Evolutionary conservation across 2,329 filamentous ascomycete genomes (phyloP), one percentile per base, ranked within the genome.

Genomic region (Aspergillus quadricinctus): DNA sequence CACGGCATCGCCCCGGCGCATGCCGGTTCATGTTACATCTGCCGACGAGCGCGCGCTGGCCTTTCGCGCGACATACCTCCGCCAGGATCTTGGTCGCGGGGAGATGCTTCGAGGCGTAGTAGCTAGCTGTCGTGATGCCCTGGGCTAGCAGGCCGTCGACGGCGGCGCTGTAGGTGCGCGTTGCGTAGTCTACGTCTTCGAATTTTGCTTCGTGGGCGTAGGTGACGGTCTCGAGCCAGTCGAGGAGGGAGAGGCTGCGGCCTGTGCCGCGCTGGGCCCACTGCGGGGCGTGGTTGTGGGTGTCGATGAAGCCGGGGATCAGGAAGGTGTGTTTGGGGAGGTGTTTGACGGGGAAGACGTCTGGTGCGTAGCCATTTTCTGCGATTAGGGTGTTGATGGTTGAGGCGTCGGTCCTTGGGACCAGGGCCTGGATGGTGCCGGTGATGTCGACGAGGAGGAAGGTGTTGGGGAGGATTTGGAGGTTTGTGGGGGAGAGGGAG

Each of bases 201-300:
- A 88, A 88, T 9, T 80, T 81, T 3, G 84, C 80, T 68, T 89
- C 86, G 59, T 83, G 79, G 1, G 82, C 83, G 61, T 88, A 89
- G 0, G 86, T 88, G 27, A 86, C 76, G n/a, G 80, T 69, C 35
- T 83, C 77, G 1, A 88, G 76, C 86, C 86, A 89, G 64, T 87
- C 81, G 7, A 86, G 60, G 6, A 79, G 66, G 2, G 68, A 64
- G 43, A 65, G 60, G 6, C 76, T 75, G 52, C 75, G 74, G 4
- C 77, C 77, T 3, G 75, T 66, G 5, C 77, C 77, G 19, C 77
- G 72, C 58, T 78, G 77, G 23, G 76, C 70, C 74, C 76, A 81
- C 69, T 81, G 79, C 2, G 86, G 85, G 0, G 86, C 86, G 64
- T 89, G 86, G 58, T 86, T 87, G 69, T 88, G 86, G 1, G 85